Evolutionary conservation across 2,329 filamentous ascomycete genomes (phyloP).

Genomic region (Sporothrix brasiliensis): DNA sequence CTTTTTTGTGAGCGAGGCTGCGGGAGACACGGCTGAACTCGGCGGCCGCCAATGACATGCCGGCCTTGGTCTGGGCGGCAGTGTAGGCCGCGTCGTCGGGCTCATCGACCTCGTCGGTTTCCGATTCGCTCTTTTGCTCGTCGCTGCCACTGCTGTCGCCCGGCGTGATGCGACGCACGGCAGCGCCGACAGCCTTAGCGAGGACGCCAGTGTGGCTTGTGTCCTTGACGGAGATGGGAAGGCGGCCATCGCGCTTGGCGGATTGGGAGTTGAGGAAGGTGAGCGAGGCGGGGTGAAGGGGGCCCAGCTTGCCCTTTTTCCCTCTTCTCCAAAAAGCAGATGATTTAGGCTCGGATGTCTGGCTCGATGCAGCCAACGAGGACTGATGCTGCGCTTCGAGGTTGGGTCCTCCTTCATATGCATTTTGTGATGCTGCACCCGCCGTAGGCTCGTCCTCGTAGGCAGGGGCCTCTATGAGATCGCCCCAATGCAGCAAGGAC

Average conservation of each 20-base stretch:
- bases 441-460: conserved; percentile 1
- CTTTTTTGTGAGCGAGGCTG: conserved; percentile 40
- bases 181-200: conserved; percentile 70
- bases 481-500: conserved; percentile 30
- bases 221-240: conserved; percentile 74
- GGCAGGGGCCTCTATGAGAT: not conserved
- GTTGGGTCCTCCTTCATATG: not conserved
- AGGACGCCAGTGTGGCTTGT: conserved; percentile 70
- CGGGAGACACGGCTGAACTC: conserved; percentile 31
- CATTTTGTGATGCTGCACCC: not conserved
- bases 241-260: conserved; percentile 65
- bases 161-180: conserved; percentile 59
- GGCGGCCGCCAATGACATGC: conserved; percentile 35
- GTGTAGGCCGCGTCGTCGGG: conserved; percentile 18
- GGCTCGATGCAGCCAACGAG: not conserved
- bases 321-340: conserved; percentile 26
- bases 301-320: not conserved
- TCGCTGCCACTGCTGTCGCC: conserved; percentile 39
- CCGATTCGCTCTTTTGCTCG: not conserved
- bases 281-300: not conserved
- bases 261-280: conserved; percentile 37
- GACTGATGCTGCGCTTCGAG: conserved; percentile 29
- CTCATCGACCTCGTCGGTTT: not conserved
- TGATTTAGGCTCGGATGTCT: not conserved
- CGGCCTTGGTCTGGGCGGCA: not conserved